Conservation (phyloP, 108 stramenopile species). For the Pseudonitzschia pungens region DNA sequence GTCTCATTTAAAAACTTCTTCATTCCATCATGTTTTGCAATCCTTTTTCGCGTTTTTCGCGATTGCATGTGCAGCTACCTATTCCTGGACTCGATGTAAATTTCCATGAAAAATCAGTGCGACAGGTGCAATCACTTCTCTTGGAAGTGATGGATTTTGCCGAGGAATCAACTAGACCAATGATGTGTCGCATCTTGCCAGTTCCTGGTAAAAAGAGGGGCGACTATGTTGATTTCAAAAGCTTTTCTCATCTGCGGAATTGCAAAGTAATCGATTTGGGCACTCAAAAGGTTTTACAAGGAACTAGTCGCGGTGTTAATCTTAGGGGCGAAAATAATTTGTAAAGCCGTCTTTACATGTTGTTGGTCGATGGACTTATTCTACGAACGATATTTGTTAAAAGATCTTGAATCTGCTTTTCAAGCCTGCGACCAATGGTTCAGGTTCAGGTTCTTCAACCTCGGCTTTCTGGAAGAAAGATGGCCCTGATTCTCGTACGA, state of each 20-base stretch:
- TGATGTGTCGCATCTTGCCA: slow-evolving; percentile 82
- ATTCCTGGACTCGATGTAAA: slow-evolving; percentile 40
- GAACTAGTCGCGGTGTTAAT: neutral
- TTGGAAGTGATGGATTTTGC: slow-evolving; percentile 77
- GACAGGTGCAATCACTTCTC: slow-evolving; percentile 52
- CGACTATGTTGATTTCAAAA: slow-evolving; percentile 68
- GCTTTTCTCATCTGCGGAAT: slow-evolving; percentile 72
- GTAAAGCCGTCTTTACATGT: neutral
- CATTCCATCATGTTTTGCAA: no score
- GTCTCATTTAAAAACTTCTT: no score
- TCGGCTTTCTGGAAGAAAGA: slow-evolving; percentile 86
- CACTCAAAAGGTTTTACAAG: neutral
- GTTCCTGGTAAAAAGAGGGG: slow-evolving; percentile 56
- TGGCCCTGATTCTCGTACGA: slow-evolving; percentile 50
- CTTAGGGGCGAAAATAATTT: no score
- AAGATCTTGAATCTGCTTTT: neutral
- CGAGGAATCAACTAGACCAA: slow-evolving; percentile 67
- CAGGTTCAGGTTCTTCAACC: neutral
- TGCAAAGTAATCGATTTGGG: slow-evolving; percentile 5
- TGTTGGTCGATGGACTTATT: neutral
- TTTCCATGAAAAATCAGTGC: slow-evolving; percentile 27
- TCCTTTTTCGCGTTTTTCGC: no score
- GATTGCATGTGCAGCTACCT: no score
- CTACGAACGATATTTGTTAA: neutral
- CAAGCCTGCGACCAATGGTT: neutral